phyloP scores from a whole-genome alignment of 106 monocot genomes.

The Allium fistulosum region DNA sequence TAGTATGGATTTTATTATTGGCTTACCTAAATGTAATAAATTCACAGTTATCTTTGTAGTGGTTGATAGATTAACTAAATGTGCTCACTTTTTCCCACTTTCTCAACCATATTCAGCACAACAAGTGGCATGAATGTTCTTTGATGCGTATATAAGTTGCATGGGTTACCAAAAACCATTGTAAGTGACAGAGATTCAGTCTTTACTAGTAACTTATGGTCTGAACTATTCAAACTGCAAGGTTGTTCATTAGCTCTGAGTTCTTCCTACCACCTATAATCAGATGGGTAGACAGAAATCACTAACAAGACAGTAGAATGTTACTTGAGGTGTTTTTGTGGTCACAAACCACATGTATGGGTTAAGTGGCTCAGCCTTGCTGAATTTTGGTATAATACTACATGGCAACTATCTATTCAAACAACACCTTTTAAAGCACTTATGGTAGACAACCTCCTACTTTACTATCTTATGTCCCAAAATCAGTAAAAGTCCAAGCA shows the following conservation, averaged over 20 bases:
- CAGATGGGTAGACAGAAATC: not conserved
- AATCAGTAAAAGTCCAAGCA: not conserved
- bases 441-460: conserved; percentile 1
- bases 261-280: not conserved
- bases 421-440: not conserved
- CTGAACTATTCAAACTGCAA: not conserved
- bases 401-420: not conserved
- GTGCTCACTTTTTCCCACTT: no score
- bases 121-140: no score
- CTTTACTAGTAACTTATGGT: no score
- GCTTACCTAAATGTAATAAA: no score
- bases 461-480: not conserved
- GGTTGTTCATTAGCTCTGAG: not conserved
- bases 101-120: no score
- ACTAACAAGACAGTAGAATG: not conserved
- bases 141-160: no score
- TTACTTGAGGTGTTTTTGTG: not conserved
- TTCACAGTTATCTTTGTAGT: no score
- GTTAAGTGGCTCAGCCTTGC: not conserved
- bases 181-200: no score
- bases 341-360: not conserved
- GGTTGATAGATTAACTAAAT: no score
- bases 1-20: no score
- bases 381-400: not conserved
- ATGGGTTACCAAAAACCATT: no score